Conservation (phyloP, 2,329 filamentous ascomycete species). For the Pezicula carpinea region DNA sequence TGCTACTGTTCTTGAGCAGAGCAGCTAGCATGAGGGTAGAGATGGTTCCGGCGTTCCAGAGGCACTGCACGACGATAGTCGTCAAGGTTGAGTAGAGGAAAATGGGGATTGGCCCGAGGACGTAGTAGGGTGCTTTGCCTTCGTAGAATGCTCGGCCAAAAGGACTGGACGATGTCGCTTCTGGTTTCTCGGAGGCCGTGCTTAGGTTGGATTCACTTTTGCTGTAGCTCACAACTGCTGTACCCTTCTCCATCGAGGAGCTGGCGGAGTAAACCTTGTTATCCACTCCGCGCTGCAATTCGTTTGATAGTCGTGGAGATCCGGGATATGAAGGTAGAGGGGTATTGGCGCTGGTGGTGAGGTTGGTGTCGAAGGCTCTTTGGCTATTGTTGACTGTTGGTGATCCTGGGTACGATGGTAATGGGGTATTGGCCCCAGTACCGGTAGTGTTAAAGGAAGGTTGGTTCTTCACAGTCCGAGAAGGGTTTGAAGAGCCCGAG, state of each 20-base stretch:
- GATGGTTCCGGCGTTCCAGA: slow-evolving; percentile 47
- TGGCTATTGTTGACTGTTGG: not conserved
- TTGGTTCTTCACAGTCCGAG: not conserved
- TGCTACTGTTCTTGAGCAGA: no score
- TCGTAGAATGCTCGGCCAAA: slow-evolving; percentile 54
- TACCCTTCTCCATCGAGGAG: not conserved
- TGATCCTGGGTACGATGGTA: slow-evolving; percentile 1
- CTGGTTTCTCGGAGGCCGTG: not conserved
- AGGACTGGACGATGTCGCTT: slow-evolving; percentile 32
- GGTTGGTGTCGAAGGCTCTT: no score
- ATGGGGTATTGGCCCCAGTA: not conserved
- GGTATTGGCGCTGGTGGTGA: not conserved
- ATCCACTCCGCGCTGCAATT: no score
- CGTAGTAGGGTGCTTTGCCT: slow-evolving; percentile 43
- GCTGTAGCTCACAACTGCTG: not conserved
- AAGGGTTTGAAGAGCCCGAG: not conserved
- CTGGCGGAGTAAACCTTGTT: not conserved
- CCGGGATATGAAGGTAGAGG: not conserved
- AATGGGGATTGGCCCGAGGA: slow-evolving; percentile 42
- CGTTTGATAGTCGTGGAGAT: not conserved
- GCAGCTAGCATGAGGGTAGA: slow-evolving; percentile 39
- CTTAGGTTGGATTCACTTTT: no score
- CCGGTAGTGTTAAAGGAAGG: not conserved
- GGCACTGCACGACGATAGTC: slow-evolving; percentile 41
- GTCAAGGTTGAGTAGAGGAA: slow-evolving; percentile 45